Conservation (phyloP, 495 filamentous ascomycete genomes). For the Podospora pseudocomata region DNA sequence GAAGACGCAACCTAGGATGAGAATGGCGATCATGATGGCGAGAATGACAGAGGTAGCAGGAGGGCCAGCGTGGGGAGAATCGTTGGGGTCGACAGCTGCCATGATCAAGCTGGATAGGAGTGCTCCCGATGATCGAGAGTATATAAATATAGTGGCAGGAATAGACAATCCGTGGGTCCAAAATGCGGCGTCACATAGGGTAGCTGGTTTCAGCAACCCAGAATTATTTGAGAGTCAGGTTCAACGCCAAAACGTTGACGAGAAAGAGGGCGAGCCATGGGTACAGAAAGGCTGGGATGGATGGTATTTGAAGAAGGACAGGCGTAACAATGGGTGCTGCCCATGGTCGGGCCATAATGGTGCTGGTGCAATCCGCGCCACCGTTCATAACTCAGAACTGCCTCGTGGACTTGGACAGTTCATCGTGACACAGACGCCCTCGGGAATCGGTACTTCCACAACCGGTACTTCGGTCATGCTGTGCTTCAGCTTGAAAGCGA, state of each 20-base stretch:
- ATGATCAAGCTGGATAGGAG: background rate
- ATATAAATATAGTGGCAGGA: background rate
- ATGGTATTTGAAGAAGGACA: background rate
- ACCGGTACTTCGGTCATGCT: background rate
- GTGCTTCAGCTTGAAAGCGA: background rate
- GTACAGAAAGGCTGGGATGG: background rate
- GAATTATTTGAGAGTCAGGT: background rate
- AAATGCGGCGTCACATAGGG: background rate
- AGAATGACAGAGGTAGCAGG: slow-evolving; percentile 15
- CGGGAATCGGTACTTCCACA: background rate
- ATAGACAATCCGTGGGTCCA: background rate
- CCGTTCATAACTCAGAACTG: background rate
- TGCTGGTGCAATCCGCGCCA: too few species aligned
- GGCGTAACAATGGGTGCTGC: background rate
- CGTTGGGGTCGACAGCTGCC: background rate
- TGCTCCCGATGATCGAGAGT: background rate
- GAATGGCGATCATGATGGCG: slow-evolving; percentile 11
- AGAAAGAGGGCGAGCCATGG: background rate
- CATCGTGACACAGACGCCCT: background rate
- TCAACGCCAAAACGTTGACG: background rate
- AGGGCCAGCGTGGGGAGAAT: background rate
- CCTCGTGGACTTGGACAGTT: background rate
- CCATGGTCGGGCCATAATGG: background rate
- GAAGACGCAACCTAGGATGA: slow-evolving; percentile 16
- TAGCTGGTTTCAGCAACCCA: background rate